A percentile compares a stretch with the other conserved stretches of the same genome.
These are phyloP conservation scores for Hortaea werneckii DNA, from an alignment of 2,329 filamentous ascomycete genomes.

Conservation along the genomic window DNA sequence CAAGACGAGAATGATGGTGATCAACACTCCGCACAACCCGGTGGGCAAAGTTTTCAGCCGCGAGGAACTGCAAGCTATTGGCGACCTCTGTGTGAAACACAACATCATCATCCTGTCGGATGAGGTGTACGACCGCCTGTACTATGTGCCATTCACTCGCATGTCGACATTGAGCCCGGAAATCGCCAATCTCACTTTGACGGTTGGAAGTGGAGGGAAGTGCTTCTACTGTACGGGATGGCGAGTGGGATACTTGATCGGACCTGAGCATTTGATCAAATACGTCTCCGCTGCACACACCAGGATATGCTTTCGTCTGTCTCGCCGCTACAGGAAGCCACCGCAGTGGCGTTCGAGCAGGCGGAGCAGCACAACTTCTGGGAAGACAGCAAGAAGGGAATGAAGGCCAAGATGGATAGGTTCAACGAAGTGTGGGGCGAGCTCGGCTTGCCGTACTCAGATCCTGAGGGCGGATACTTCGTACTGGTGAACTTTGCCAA, in stretches of 20 bases:
- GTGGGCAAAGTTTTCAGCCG: slow-evolving; percentile 90
- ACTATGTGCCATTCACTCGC: slow-evolving; percentile 89
- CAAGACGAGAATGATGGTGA: slow-evolving; percentile 90
- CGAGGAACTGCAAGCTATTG: slow-evolving; percentile 74
- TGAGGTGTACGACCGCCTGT: slow-evolving; percentile 80
- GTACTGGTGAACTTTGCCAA: slow-evolving; percentile 88
- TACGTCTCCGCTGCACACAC: slow-evolving; percentile 90
- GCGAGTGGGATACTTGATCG: slow-evolving; percentile 93
- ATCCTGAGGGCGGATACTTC: slow-evolving; percentile 95
- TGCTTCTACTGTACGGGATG: slow-evolving; percentile 98
- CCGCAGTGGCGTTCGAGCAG: slow-evolving; percentile 86
- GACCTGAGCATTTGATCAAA: slow-evolving; percentile 77
- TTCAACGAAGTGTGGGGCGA: slow-evolving; percentile 61
- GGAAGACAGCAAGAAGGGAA: slow-evolving; percentile 70
- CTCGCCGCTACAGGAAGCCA: slow-evolving; percentile 86
- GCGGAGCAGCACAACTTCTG: slow-evolving; percentile 81
- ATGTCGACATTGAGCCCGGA: slow-evolving; percentile 86
- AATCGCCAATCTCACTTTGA: slow-evolving; percentile 77
- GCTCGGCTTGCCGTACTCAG: slow-evolving; percentile 55
- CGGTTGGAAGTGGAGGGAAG: slow-evolving; percentile 92
- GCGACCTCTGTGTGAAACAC: slow-evolving; percentile 79
- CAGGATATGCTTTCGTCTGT: slow-evolving; percentile 92
- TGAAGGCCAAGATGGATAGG: slow-evolving; percentile 77
- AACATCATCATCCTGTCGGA: slow-evolving; percentile 40
- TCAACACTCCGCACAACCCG: slow-evolving; percentile 86